These are phyloP conservation scores for Salvia hispanica DNA, from an alignment of 257 asterid species.

Conservation along the genomic window DNA sequence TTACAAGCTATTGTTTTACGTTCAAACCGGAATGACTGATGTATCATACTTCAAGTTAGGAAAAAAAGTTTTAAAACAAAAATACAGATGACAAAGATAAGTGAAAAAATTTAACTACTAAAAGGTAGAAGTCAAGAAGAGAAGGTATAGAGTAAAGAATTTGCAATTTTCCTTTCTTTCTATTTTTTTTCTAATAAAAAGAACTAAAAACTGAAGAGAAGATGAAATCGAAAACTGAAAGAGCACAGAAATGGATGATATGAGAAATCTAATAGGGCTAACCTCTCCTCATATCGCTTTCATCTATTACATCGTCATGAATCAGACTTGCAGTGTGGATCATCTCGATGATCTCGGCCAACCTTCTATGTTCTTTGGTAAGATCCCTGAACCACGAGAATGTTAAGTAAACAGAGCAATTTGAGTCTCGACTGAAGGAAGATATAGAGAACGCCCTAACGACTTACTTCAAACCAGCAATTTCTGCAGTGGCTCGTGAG, in stretches of 20 bases:
- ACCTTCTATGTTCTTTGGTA: conserved; percentile 78
- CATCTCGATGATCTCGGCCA: conserved; percentile 98
- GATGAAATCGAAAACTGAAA: background rate
- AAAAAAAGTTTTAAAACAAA: background rate
- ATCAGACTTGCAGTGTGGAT: conserved; percentile 97
- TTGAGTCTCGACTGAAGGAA: background rate
- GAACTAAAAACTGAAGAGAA: background rate
- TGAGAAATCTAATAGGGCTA: conserved; percentile 23
- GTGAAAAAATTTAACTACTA: background rate
- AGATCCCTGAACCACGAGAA: conserved; percentile 63
- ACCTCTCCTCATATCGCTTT: conserved; percentile 96
- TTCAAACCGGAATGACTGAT: background rate
- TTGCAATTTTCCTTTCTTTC: background rate
- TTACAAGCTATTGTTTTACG: background rate
- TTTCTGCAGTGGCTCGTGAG: conserved; percentile 86
- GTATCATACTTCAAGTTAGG: background rate
- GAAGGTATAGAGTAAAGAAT: background rate
- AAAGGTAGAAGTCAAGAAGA: background rate
- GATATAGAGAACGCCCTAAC: conserved; percentile 19
- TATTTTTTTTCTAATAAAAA: background rate
- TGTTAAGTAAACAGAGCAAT: conserved; percentile 4
- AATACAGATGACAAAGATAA: background rate
- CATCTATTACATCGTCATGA: conserved; percentile 95
- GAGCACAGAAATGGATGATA: background rate
- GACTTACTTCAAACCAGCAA: conserved; percentile 74